These are phyloP conservation scores for Cladosporium sp. DNA, from an alignment of 2,329 filamentous ascomycete species.

Conservation along the genomic window DNA sequence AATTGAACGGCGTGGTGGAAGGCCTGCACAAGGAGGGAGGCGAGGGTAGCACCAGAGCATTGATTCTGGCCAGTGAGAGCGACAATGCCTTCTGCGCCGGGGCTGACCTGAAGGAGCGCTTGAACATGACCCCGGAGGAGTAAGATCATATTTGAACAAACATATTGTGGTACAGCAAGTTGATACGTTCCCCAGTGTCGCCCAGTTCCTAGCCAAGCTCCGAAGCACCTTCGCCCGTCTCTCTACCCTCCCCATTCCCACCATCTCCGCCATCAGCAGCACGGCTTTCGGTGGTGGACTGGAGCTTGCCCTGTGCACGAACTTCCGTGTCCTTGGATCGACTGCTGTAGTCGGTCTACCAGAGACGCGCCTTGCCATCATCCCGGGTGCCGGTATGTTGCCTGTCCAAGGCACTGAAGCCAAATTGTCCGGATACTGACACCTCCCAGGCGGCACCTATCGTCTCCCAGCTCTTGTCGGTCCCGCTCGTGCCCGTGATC, in stretches of 20 bases:
- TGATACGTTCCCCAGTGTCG: slow-evolving; percentile 53
- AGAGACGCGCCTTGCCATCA: slow-evolving; percentile 87
- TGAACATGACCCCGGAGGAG: slow-evolving; percentile 71
- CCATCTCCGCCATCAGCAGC: slow-evolving; percentile 80
- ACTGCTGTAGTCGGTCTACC: slow-evolving; percentile 75
- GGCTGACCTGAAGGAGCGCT: slow-evolving; percentile 86
- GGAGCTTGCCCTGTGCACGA: slow-evolving; percentile 82
- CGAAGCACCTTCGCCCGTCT: slow-evolving; percentile 70
- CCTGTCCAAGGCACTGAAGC: too few species aligned
- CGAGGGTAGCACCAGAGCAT: slow-evolving; percentile 61
- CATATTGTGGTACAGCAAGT: not conserved
- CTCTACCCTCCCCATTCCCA: slow-evolving; percentile 73
- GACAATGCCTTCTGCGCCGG: slow-evolving; percentile 88
- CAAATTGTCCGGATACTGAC: not conserved
- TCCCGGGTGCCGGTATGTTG: slow-evolving; percentile 63
- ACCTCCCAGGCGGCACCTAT: slow-evolving; percentile 65
- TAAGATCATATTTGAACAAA: slow-evolving; percentile 31
- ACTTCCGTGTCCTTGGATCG: slow-evolving; percentile 80
- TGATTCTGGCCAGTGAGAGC: slow-evolving; percentile 79
- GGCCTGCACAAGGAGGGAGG: slow-evolving; percentile 56
- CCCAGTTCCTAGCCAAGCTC: slow-evolving; percentile 69
- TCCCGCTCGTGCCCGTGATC: slow-evolving; percentile 71
- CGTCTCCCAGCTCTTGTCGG: slow-evolving; percentile 80
- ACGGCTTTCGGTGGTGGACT: slow-evolving; percentile 87
- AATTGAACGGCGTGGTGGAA: slow-evolving; percentile 66